Base-by-base conservation (phyloP, 768 basidiomycete genomes). In the Lentinula detonsa region DNA sequence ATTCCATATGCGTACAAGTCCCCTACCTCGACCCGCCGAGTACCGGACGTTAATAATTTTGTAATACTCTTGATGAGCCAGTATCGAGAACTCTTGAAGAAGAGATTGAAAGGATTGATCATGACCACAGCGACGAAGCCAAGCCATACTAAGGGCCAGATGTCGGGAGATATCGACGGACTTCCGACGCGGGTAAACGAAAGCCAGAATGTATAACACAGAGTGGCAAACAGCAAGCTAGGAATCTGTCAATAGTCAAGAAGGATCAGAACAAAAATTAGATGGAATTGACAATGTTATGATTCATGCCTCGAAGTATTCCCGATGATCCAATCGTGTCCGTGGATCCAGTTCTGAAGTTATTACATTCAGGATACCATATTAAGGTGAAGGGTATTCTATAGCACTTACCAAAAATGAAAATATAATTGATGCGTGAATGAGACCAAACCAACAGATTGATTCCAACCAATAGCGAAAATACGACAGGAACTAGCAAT, bases 381-480 rank as follows among this genome's bases (percentile, higher is more conserved):
- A 15, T 34, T 7, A 10, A 34, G 28, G 50, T 61, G 64, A 64
- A 40, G 65, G 64, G 61, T 57, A 28, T 28, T 68, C 34, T 50
- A 23, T 50, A n/a, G 43, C 28, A 66, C 81, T 42, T 61, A 90
- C 90, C 90, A 67, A 95, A 91, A 39, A 95, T 91, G 71, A 98
- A 96, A n/a, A 87, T 82, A 67, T 95, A 96, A 69, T 98, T 98
- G 66, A 99, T 93, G 50, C 90, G 80, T 5, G 86, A 76, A 4
- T 74, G 72, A 0, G 84, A 78, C 89, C 91, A 99, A 0, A 87
- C 88, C 21, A 87, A 65, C 4, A 98, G 64, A 69, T 99, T 98
- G n/a, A 90, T 61, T 28, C 92, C 90, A 58, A 98, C 83, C 1
- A 97, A 74, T 35, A 93, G 62, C 1, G 85, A 77, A 67, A 97